These are phyloP conservation scores for Phytopythium aichiense DNA, from an alignment of 352 stramenopile genomes.

Conservation along the genomic window DNA sequence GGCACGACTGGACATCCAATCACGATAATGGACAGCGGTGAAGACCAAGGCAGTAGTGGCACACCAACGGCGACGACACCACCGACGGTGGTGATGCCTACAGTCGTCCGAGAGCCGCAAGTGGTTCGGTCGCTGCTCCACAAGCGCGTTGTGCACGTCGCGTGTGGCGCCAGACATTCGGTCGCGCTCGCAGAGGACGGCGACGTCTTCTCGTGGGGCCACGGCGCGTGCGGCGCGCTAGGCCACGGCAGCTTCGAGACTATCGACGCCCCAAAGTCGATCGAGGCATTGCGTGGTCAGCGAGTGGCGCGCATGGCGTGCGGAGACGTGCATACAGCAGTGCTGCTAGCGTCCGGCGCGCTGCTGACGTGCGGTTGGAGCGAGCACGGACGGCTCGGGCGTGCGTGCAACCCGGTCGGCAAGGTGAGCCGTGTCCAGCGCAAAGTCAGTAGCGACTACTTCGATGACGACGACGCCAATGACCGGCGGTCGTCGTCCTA, in stretches of 20 bases:
- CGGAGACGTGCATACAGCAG: conserved; percentile 58
- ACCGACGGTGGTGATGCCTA: neutral
- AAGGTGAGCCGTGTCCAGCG: neutral
- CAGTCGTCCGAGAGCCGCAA: conserved; percentile 10
- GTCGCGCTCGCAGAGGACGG: conserved; percentile 59
- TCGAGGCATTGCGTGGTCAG: conserved; percentile 35
- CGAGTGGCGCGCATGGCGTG: conserved; percentile 44
- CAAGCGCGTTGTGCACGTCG: conserved; percentile 55
- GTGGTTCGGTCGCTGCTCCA: conserved; percentile 44
- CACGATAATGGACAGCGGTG: neutral
- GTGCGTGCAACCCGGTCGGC: conserved; percentile 2
- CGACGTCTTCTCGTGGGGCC: conserved; percentile 63
- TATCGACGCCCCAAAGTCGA: conserved; percentile 42
- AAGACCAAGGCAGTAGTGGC: neutral
- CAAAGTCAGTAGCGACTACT: neutral
- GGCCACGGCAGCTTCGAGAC: conserved; percentile 41
- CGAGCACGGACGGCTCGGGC: conserved; percentile 52
- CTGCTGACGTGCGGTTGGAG: conserved; percentile 63
- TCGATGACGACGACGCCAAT: conserved; percentile 6
- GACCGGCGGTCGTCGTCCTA: neutral
- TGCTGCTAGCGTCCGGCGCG: conserved; percentile 32
- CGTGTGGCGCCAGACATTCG: conserved; percentile 58
- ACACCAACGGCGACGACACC: neutral
- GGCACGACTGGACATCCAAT: neutral
- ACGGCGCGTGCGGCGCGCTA: conserved; percentile 46